Percentiles rank a stretch among this genome's conserved stretches.
phyloP scores from a whole-genome alignment of 2,329 filamentous ascomycete species.

The Claviceps purpurea region DNA sequence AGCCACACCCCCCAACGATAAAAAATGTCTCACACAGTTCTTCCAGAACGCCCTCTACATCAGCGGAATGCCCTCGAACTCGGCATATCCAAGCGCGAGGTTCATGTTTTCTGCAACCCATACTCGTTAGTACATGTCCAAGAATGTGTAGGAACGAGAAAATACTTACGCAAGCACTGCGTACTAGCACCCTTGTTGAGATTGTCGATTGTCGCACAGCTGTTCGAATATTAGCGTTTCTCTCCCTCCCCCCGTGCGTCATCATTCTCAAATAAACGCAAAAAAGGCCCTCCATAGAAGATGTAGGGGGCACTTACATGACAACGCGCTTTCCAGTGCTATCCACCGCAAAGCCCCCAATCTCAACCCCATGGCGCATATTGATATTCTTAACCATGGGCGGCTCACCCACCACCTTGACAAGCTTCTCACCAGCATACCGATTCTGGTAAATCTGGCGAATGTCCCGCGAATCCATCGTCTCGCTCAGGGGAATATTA shows the following conservation, averaged over 20 bases:
- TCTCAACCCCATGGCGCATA: constrained; percentile 78
- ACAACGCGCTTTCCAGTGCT: constrained; percentile 81
- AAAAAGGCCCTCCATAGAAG: constrained; percentile 22
- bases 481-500: constrained; percentile 71
- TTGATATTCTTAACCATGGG: constrained; percentile 76
- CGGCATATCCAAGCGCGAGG: constrained; percentile 72
- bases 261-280: neutral
- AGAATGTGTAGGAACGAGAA: neutral
- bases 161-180: constrained; percentile 76
- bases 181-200: constrained; percentile 86
- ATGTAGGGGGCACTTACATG: constrained; percentile 27
- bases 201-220: constrained; percentile 77
- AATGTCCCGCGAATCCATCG: constrained; percentile 84
- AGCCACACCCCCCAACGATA: too few relatives aligned
- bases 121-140: constrained; percentile 23
- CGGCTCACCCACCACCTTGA: constrained; percentile 81
- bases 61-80: constrained; percentile 73
- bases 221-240: constrained; percentile 6
- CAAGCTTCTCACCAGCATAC: constrained; percentile 88
- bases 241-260: neutral
- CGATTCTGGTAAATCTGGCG: constrained; percentile 91
- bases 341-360: constrained; percentile 92
- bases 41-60: constrained; percentile 18
- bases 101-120: constrained; percentile 70
- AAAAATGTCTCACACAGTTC: too few relatives aligned